phyloP scores from a whole-genome alignment of 139 green algal genomes.

The Chlamydomonas incerta region DNA sequence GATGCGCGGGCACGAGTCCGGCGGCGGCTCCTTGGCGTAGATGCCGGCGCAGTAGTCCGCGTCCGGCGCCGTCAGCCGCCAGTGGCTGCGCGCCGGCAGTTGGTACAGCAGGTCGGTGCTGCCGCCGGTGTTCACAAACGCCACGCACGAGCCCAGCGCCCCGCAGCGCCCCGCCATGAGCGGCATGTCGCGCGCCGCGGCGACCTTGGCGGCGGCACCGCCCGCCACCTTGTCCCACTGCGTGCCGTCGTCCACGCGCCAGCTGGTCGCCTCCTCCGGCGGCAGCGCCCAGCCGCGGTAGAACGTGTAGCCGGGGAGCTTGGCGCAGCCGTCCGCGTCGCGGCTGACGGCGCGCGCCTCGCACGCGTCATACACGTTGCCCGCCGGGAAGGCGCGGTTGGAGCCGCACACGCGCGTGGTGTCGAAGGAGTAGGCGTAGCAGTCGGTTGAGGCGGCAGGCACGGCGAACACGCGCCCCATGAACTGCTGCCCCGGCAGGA shows the following conservation, averaged over 20 bases:
- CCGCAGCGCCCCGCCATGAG: conserved; percentile 40
- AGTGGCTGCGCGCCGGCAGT: background rate
- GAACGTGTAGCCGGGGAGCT: conserved; percentile 43
- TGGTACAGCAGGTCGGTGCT: conserved; percentile 37
- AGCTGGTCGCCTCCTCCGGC: background rate
- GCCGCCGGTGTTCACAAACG: conserved; percentile 23
- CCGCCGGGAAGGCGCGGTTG: background rate
- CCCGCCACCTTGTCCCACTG: background rate
- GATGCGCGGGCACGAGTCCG: conserved; percentile 22
- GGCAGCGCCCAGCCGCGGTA: background rate
- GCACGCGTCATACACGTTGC: conserved; percentile 13
- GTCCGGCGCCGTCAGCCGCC: background rate
- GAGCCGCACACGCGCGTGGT: background rate
- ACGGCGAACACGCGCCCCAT: conserved; percentile 26
- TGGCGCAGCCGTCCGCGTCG: conserved; percentile 25
- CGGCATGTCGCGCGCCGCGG: conserved; percentile 26
- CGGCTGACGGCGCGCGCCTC: background rate
- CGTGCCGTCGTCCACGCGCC: conserved; percentile 11
- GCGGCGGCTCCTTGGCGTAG: conserved; percentile 6
- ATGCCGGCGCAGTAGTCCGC: conserved; percentile 16
- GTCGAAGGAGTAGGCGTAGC: conserved; percentile 25
- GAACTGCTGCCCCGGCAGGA: conserved; percentile 30
- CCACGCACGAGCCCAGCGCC: background rate
- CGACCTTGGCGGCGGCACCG: background rate
- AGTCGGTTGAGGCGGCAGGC: conserved; percentile 15